Evolutionary conservation across 169 alveolate genomes (phyloP).

Genomic region (Plasmodium gaboni): DNA sequence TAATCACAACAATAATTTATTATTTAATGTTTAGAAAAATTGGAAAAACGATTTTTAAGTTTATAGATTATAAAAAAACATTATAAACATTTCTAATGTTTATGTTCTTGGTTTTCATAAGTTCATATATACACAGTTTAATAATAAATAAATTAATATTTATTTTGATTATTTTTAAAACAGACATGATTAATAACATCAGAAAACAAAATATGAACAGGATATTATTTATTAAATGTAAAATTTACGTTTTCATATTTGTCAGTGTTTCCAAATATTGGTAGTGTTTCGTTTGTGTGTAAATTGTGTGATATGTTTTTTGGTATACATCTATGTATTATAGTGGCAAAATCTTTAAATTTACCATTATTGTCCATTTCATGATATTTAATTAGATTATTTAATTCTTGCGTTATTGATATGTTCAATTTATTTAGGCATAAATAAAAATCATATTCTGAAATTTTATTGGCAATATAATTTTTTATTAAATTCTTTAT

Average conservation of each 20-base stretch:
- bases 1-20: too few relatives aligned
- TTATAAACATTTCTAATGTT: too few relatives aligned
- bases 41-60: too few relatives aligned
- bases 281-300: conserved; percentile 5
- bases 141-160: too few relatives aligned
- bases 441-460: conserved; percentile 47
- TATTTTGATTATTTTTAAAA: too few relatives aligned
- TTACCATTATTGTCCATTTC: conserved; percentile 69
- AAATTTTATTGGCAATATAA: conserved; percentile 58
- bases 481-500: conserved; percentile 65
- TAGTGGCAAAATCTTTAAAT: conserved; percentile 70
- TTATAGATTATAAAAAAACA: too few relatives aligned
- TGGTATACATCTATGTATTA: conserved; percentile 63
- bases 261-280: conserved; percentile 1
- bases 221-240: conserved; percentile 30
- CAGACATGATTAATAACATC: conserved; percentile 3
- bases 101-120: too few relatives aligned
- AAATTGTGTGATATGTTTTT: conserved; percentile 41
- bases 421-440: conserved; percentile 51
- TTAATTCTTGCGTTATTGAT: conserved; percentile 66
- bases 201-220: background rate
- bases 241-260: conserved; percentile 40
- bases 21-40: too few relatives aligned
- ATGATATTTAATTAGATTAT: conserved; percentile 52
- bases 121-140: too few relatives aligned